Percentiles rank a stretch among this genome's conserved stretches.
phyloP scores from a whole-genome alignment of 805 yeast species.

The Lachancea quebecensis region DNA sequence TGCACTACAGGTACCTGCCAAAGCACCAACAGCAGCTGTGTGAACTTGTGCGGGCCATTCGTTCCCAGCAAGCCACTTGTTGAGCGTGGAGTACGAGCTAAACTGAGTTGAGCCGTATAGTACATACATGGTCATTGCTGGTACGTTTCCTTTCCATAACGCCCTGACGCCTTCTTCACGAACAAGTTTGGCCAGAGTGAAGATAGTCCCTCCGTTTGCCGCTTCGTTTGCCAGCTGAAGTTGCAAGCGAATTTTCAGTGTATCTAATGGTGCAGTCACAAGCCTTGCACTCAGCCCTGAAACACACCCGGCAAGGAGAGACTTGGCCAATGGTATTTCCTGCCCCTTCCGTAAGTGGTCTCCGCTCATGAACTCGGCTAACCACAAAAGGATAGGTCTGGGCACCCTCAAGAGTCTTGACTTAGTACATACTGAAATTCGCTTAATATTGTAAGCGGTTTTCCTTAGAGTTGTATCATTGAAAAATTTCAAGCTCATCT shows the following conservation, averaged over 20 bases:
- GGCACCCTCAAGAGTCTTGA: no score
- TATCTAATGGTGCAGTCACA: constrained; percentile 34
- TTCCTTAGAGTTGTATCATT: no score
- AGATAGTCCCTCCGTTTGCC: constrained; percentile 3
- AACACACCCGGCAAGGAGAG: constrained; percentile 61
- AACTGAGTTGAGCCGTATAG: constrained; percentile 84
- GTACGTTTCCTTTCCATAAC: constrained; percentile 94
- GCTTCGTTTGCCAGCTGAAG: constrained; percentile 11
- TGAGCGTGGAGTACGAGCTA: constrained; percentile 55
- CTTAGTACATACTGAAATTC: no score
- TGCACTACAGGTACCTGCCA: constrained; percentile 74
- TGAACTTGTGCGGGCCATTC: constrained; percentile 25
- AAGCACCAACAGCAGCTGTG: constrained; percentile 56
- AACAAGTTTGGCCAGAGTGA: constrained; percentile 39
- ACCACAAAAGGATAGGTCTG: no score
- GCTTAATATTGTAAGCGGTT: no score
- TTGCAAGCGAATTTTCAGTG: constrained; percentile 29
- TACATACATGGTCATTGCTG: constrained; percentile 82
- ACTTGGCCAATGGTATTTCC: constrained; percentile 43
- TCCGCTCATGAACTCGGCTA: constrained; percentile 15
- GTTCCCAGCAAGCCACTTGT: constrained; percentile 31
- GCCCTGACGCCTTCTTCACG: constrained; percentile 64
- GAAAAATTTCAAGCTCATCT: neutral
- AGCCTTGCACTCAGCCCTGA: constrained; percentile 55
- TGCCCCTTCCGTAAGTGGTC: constrained; percentile 48